A percentile compares a stretch with the other conserved stretches of the same genome.
phyloP scores from a whole-genome alignment of 1,284 basidiomycete genomes.

The Takashimella tepidaria region DNA sequence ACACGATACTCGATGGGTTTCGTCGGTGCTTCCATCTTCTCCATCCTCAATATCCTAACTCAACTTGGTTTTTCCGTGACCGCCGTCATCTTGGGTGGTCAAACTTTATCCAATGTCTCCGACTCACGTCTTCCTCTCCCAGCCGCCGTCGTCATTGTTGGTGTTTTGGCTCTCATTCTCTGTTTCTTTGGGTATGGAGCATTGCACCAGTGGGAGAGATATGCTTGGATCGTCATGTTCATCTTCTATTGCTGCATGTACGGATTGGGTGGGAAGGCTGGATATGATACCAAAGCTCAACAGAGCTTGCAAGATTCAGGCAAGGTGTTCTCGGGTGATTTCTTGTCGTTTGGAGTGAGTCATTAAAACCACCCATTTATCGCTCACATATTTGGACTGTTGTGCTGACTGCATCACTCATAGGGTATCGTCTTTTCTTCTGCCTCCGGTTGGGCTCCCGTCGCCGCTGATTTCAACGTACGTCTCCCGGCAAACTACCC shows the following conservation, averaged over 20 bases:
- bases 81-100: conserved; percentile 48
- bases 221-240: conserved; percentile 58
- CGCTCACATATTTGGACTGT: too few species aligned
- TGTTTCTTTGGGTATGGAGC: conserved; percentile 52
- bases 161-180: conserved; percentile 42
- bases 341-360: conserved; percentile 55
- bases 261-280: conserved; percentile 55
- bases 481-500: conserved; percentile 52
- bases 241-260: conserved; percentile 56
- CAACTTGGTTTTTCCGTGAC: conserved; percentile 48
- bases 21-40: conserved; percentile 56
- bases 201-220: conserved; percentile 59
- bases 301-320: conserved; percentile 52
- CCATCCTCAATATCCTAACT: conserved; percentile 57
- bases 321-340: conserved; percentile 44
- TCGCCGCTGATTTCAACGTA: conserved; percentile 54
- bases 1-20: conserved; percentile 56
- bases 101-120: conserved; percentile 48
- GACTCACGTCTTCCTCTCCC: conserved; percentile 42
- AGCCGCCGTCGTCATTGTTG: conserved; percentile 49
- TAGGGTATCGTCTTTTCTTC: conserved; percentile 57
- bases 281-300: conserved; percentile 53
- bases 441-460: conserved; percentile 49
- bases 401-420: not conserved
- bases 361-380: not conserved